Conservation (phyloP, 2,329 filamentous ascomycete species). For the Akanthomyces muscarius region DNA sequence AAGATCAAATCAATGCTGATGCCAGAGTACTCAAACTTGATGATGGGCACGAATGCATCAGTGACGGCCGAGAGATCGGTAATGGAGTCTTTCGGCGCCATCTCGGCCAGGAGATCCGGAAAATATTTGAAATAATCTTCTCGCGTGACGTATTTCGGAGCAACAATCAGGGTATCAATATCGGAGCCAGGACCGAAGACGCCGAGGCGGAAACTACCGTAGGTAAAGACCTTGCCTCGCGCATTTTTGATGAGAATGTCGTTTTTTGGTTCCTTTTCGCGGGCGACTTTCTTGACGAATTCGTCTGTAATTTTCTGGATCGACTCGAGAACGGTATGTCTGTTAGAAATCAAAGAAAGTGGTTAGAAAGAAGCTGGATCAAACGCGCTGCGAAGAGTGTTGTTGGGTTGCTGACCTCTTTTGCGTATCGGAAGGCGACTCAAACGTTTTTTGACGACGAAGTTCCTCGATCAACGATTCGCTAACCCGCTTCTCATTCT, state of each 20-base stretch:
- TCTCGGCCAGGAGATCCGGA: slow-evolving; percentile 70
- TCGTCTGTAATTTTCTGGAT: slow-evolving; percentile 78
- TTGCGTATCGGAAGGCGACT: slow-evolving; percentile 74
- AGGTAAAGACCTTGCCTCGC: slow-evolving; percentile 91
- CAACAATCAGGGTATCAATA: slow-evolving; percentile 94
- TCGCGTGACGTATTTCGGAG: slow-evolving; percentile 80
- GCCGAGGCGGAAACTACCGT: slow-evolving; percentile 90
- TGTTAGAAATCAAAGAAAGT: slow-evolving; percentile 31
- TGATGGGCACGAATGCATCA: slow-evolving; percentile 92
- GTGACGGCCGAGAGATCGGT: slow-evolving; percentile 80
- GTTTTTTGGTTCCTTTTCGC: slow-evolving; percentile 66
- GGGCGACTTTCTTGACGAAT: slow-evolving; percentile 79
- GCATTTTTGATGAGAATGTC: slow-evolving; percentile 76
- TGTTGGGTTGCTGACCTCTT: slow-evolving; percentile 56
- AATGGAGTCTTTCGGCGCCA: slow-evolving; percentile 75
- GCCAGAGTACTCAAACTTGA: slow-evolving; percentile 87
- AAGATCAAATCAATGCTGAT: slow-evolving; percentile 96
- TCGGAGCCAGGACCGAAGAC: slow-evolving; percentile 94
- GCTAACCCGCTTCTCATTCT: slow-evolving; percentile 71
- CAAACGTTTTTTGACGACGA: slow-evolving; percentile 87
- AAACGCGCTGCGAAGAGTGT: neutral
- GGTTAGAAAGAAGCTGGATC: neutral
- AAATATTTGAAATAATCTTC: slow-evolving; percentile 92
- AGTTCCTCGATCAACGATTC: slow-evolving; percentile 79
- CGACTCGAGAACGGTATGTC: slow-evolving; percentile 67